Evolutionary conservation across 208 protist species (phyloP).

Genomic region (Lotmaria passim): DNA sequence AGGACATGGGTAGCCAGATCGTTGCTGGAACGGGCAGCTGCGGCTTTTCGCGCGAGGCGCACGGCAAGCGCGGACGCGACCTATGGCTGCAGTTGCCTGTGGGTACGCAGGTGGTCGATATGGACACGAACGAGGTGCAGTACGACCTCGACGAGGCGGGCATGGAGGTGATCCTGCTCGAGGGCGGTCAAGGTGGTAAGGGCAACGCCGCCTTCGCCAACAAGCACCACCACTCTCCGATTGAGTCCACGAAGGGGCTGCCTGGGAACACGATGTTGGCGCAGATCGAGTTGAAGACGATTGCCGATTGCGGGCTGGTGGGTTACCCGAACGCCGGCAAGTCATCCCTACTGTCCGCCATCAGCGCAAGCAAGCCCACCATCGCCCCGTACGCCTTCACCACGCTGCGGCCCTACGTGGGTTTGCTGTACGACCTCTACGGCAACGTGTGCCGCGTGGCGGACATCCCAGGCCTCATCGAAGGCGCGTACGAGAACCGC

Average conservation of each 20-base stretch:
- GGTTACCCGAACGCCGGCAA: conserved; percentile 95
- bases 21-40: conserved; percentile 61
- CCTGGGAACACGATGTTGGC: conserved; percentile 91
- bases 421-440: conserved; percentile 83
- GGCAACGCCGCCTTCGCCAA: conserved; percentile 92
- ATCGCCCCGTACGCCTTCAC: conserved; percentile 93
- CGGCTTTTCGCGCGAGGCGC: conserved; percentile 76
- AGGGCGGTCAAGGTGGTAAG: conserved; percentile 91
- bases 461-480: conserved; percentile 92
- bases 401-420: conserved; percentile 90
- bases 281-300: conserved; percentile 90
- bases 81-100: conserved; percentile 85
- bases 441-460: conserved; percentile 85
- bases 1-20: conserved; percentile 71
- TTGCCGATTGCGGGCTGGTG: conserved; percentile 92
- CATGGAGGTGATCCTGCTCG: conserved; percentile 79
- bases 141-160: conserved; percentile 86
- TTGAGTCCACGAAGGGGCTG: conserved; percentile 89
- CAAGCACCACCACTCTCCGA: conserved; percentile 88
- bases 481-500: conserved; percentile 90
- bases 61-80: conserved; percentile 74
- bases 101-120: conserved; percentile 86
- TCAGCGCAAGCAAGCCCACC: conserved; percentile 83
- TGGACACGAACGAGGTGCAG: conserved; percentile 91
- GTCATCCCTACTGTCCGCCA: conserved; percentile 89